Evolutionary conservation across 805 yeast species (phyloP), one percentile per base, ranked within the genome.

Genomic region (Metschnikowia borealis): DNA sequence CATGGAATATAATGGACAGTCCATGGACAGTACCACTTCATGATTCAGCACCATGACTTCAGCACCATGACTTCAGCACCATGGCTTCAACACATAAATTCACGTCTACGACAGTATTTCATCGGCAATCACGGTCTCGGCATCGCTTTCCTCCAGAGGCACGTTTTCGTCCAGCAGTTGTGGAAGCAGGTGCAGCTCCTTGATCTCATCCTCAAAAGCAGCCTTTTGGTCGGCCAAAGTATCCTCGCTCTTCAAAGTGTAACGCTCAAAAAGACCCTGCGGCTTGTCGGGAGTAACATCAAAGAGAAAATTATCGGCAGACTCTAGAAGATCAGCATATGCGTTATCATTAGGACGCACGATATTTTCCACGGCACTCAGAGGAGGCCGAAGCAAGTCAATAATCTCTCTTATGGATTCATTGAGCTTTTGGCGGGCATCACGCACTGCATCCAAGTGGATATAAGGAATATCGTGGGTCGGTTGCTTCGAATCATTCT

Each of bases 101-200:
- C 26, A 38, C 6, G 29, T 13, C 31, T 20, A 14, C 14, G 33
- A 20, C 11, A 47, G 51, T 2, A 51, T 47, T 46, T 54, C 58
- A 41, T 53, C 56, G 2, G 50, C 52, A 31, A 54, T 54, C 26
- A 54, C 58, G 5, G 60, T 56, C 23, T 56, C 60, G 7, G 58
- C 46, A 31, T 56, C 60, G 42, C 58, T 56, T 20, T 52, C 57
- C 6, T 49, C 43, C 21, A 39, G 33, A 4, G n/a, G 39, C n/a
- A 17, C 8, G 29, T 18, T n/a, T 37, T 36, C 29, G 10, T 23
- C 29, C 10, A 3, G 10, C 29, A 7, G 5, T 23, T 8, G 29
- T 23, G 29, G 29, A 23, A 23, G 29, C 29, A 23, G 29, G 11
- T 7, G 15, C 15, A 17, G 17, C 17, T 50, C 38, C 38, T 23